A percentile compares a stretch with the other conserved stretches of the same genome.
Evolutionary conservation across 306 rosid species (phyloP).

Genomic region (Geum urbanum): DNA sequence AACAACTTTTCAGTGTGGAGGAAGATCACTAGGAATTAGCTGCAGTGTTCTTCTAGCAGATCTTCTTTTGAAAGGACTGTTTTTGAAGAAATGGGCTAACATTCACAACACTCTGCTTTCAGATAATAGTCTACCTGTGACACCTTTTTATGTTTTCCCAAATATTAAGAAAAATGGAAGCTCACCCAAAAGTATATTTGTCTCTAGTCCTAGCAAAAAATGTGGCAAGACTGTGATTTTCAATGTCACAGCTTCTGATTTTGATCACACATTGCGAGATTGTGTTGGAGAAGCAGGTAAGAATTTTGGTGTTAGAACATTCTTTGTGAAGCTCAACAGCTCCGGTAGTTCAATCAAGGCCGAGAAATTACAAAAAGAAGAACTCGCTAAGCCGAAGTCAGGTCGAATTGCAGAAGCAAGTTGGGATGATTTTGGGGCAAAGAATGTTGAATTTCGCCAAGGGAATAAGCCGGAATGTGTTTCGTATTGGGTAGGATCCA

Average conservation of each 20-base stretch:
- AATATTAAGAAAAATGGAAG: neutral
- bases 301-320: constrained; percentile 19
- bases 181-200: constrained; percentile 18
- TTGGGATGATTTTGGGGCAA: constrained; percentile 43
- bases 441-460: constrained; percentile 35
- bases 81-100: constrained; percentile 50
- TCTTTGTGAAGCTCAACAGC: constrained; percentile 21
- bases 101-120: constrained; percentile 32
- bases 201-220: constrained; percentile 23
- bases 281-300: constrained; percentile 43
- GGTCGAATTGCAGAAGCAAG: neutral
- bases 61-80: constrained; percentile 31
- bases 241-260: constrained; percentile 19
- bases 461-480: constrained; percentile 38
- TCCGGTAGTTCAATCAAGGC: constrained; percentile 18
- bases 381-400: neutral
- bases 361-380: constrained; percentile 22
- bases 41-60: constrained; percentile 60
- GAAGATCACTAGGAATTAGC: constrained; percentile 56
- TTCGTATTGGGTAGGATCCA: constrained; percentile 47
- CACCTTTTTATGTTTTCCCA: constrained; percentile 35
- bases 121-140: constrained; percentile 10
- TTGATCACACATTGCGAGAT: constrained; percentile 21
- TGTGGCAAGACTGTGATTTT: constrained; percentile 29
- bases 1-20: constrained; percentile 57